Evolutionary conservation across 2,329 filamentous ascomycete species (phyloP), one percentile per base, ranked within the genome.

Genomic region (Metarhizium album): DNA sequence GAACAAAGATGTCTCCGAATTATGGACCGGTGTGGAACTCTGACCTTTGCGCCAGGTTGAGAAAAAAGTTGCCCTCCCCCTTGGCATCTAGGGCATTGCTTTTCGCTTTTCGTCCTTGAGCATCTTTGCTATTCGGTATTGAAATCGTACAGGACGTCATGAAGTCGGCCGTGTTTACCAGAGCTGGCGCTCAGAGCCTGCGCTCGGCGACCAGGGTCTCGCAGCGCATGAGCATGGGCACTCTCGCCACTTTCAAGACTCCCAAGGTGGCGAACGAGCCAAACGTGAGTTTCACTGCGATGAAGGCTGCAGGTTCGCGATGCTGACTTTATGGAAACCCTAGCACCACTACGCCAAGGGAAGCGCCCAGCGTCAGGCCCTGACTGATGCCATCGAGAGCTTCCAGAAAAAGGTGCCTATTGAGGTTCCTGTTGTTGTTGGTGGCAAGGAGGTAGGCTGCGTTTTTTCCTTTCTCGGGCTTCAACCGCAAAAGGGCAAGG

Each of bases 281-380:
- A n/a, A 98, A 96, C 67, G 90, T 95, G 70, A 68, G 87, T 76
- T n/a, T 16, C 13, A 31, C 38, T 22, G 46, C 20, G 18, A 24
- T 29, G 18, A 27, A 14, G 16, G 14, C 27, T 46, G 22, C 42
- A 48, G 48, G 50, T 22, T 22, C 24, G 31, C 3, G 24, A 46
- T 16, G 9, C 45, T 31, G 8, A 47, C 31, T 5, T 24, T 24
- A 6, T 4, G 16, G 27, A 22, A 51, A 51, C 16, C 3, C 37
- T 60, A 96, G 90, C 86, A 94, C 74, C 86, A 91, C 70, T 98
- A 95, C 67, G 76, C 77, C 56, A 93, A 93, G 67, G 88, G 84
- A 53, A 93, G 90, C 1, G 69, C 82, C 23, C 87, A 95, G 64
- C 80, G 91, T 54, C 78, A 84, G 60, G 84, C 82, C 57, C 79